Percentiles rank a stretch among this genome's conserved stretches.
Conservation (phyloP, 768 basidiomycete species). For the Russula virescens region DNA sequence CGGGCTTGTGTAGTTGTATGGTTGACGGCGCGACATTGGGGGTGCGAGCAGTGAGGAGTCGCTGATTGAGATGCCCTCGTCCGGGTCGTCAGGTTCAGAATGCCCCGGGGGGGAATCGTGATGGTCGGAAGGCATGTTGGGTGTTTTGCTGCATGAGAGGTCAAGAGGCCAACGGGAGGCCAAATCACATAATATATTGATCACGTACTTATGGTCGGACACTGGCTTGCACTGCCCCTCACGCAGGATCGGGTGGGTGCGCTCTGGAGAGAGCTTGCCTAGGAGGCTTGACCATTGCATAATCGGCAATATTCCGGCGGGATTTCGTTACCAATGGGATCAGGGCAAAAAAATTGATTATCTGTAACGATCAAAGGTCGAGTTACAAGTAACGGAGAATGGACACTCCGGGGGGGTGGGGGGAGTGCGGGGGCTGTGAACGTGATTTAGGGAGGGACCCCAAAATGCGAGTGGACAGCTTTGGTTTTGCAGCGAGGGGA, state of each 20-base stretch:
- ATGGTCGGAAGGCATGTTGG: slow-evolving; percentile 16
- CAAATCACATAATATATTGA: slow-evolving; percentile 17
- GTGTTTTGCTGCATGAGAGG: slow-evolving; percentile 13
- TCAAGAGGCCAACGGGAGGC: slow-evolving; percentile 1
- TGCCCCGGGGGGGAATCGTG: slow-evolving; percentile 4
- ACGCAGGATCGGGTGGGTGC: slow-evolving; percentile 9
- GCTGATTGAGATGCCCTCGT: slow-evolving; percentile 8
- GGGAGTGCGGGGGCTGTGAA: slow-evolving; percentile 10
- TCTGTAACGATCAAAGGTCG: slow-evolving; percentile 1
- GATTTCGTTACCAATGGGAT: not conserved
- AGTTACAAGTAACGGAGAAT: not conserved
- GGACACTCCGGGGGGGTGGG: not conserved
- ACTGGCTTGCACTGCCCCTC: slow-evolving; percentile 21
- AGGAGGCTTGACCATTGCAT: slow-evolving; percentile 15
- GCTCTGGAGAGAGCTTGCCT: slow-evolving; percentile 18
- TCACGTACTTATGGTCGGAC: slow-evolving; percentile 19
- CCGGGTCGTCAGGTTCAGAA: not conserved
- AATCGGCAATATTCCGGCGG: not conserved
- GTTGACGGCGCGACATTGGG: slow-evolving; percentile 9
- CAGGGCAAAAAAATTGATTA: not conserved
- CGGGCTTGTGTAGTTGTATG: not conserved
- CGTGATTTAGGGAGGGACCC: slow-evolving; percentile 15
- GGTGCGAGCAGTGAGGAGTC: slow-evolving; percentile 13
- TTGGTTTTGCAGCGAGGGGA: not conserved
- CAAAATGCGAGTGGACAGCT: slow-evolving; percentile 1